Evolutionary conservation across 257 asterid genomes (phyloP).

Genomic region (Solanum paucissectum): DNA sequence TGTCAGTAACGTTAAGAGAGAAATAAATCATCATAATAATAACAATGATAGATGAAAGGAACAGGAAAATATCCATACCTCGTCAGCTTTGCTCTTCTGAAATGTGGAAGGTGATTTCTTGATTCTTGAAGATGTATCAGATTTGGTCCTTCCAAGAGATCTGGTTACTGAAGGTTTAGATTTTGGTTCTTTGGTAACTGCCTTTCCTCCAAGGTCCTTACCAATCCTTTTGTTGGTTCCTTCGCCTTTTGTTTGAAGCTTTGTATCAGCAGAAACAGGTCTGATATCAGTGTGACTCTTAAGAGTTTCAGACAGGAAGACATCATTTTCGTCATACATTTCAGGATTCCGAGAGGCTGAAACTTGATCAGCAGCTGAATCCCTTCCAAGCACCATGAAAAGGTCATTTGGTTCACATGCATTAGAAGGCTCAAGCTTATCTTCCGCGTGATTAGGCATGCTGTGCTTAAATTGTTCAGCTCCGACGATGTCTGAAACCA

Average conservation of each 20-base stretch:
- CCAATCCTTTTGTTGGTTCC: slow-evolving; percentile 8
- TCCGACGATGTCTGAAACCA: slow-evolving; percentile 41
- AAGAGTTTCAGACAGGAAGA: slow-evolving; percentile 20
- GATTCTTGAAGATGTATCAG: slow-evolving; percentile 28
- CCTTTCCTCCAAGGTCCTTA: slow-evolving; percentile 24
- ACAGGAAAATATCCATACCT: slow-evolving; percentile 26
- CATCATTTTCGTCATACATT: slow-evolving; percentile 34
- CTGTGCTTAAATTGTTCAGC: slow-evolving; percentile 10
- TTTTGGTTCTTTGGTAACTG: slow-evolving; percentile 21
- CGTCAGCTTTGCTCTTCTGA: slow-evolving; percentile 36
- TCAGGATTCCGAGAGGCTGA: slow-evolving; percentile 31
- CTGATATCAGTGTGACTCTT: slow-evolving; percentile 7
- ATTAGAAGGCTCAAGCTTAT: slow-evolving; percentile 15
- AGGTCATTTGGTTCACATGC: slow-evolving; percentile 64
- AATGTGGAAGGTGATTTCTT: slow-evolving; percentile 18
- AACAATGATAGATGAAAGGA: not conserved
- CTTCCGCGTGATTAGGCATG: slow-evolving; percentile 11
- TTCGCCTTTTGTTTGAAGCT: slow-evolving; percentile 12
- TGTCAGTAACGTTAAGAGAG: slow-evolving; percentile 1
- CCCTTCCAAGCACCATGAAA: slow-evolving; percentile 49
- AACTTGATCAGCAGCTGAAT: slow-evolving; percentile 30
- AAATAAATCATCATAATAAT: not conserved
- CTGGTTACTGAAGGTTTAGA: slow-evolving; percentile 24
- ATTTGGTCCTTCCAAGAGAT: slow-evolving; percentile 43
- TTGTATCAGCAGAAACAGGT: slow-evolving; percentile 15